These are phyloP conservation scores for Salix udensis DNA, from an alignment of 345 rosid genomes.

Conservation along the genomic window DNA sequence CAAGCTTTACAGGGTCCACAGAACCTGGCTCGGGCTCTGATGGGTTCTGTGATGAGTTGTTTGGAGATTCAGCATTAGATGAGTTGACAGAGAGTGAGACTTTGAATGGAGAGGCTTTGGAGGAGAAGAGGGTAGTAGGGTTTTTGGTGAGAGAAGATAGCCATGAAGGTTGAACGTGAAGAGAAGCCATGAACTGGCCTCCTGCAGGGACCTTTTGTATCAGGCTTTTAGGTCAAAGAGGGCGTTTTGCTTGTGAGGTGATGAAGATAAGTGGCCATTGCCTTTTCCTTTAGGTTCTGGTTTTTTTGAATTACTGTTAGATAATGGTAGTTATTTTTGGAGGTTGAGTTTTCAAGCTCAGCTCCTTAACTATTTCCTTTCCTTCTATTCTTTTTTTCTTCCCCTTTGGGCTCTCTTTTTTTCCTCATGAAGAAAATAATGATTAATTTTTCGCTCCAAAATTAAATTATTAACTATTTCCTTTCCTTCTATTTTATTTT, in stretches of 20 bases:
- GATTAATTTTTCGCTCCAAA: too few species aligned
- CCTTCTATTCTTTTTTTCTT: too few species aligned
- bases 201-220: not conserved
- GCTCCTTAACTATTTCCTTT: not conserved
- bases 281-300: not conserved
- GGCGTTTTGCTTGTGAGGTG: too few species aligned
- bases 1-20: conserved; percentile 61
- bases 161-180: conserved; percentile 26
- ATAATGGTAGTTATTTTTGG: not conserved
- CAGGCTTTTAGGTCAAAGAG: not conserved
- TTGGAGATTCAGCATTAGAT: conserved; percentile 23
- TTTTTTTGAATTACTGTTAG: not conserved
- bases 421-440: too few species aligned
- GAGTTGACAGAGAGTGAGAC: conserved; percentile 29
- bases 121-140: conserved; percentile 24
- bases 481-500: too few species aligned
- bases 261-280: not conserved
- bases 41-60: conserved; percentile 16
- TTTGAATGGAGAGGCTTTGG: conserved; percentile 28
- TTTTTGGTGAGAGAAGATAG: conserved; percentile 39
- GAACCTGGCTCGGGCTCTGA: conserved; percentile 21
- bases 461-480: too few species aligned
- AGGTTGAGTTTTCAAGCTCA: not conserved
- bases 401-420: too few species aligned
- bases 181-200: conserved; percentile 6